A percentile compares a stretch with the other conserved stretches of the same genome.
These are phyloP conservation scores for Amesomyces nigricolor DNA, from an alignment of 2,329 filamentous ascomycete species.

Conservation along the genomic window DNA sequence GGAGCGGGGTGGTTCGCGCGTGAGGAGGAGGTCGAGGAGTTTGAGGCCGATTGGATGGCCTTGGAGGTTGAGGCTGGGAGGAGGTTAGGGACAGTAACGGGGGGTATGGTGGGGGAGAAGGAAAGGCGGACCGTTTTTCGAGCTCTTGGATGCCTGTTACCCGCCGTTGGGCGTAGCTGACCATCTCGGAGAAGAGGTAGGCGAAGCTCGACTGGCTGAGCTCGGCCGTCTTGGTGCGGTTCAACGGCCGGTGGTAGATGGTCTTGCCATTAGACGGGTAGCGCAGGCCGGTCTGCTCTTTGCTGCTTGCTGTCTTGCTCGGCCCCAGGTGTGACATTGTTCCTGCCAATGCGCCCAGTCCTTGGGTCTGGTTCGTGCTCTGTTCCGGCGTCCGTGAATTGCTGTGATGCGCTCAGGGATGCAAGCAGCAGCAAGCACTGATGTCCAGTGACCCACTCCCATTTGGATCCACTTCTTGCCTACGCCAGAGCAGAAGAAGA, in stretches of 20 bases:
- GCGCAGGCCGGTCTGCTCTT: conserved; percentile 60
- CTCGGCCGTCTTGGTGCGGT: conserved; percentile 81
- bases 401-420: too few relatives aligned
- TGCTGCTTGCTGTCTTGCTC: conserved; percentile 34
- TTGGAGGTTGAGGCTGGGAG: conserved; percentile 79
- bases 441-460: too few relatives aligned
- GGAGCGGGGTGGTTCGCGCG: conserved; percentile 66
- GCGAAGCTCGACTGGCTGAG: conserved; percentile 91
- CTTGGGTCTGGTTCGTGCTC: not conserved
- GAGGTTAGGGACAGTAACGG: not conserved
- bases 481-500: not conserved
- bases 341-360: not conserved
- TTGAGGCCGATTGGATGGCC: conserved; percentile 92
- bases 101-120: not conserved
- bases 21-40: conserved; percentile 89
- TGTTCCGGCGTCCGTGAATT: not conserved
- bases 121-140: conserved; percentile 66
- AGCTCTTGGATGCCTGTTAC: conserved; percentile 92
- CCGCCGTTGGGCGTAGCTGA: conserved; percentile 83
- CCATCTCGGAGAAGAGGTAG: conserved; percentile 95
- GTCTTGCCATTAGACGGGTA: conserved; percentile 92
- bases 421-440: too few relatives aligned
- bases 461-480: too few relatives aligned
- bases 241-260: conserved; percentile 94
- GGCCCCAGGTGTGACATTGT: conserved; percentile 49